Evolutionary conservation across 495 filamentous ascomycete genomes (phyloP).

Genomic region (Corynascus novoguineensis): DNA sequence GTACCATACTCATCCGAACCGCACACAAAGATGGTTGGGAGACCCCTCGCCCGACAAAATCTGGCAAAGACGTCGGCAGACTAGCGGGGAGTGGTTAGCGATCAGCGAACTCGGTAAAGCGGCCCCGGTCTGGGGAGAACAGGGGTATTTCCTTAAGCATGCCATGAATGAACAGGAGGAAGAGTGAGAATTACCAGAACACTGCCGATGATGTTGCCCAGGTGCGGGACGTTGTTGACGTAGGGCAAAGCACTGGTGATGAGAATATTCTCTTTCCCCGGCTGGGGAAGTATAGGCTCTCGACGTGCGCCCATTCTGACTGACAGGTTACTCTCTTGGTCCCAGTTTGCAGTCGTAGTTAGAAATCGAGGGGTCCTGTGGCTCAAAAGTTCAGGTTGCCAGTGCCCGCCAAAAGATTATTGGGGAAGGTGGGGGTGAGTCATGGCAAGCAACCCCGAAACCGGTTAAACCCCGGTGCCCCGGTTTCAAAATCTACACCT

Average conservation of each 20-base stretch:
- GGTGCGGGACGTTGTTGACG: slow-evolving; percentile 93
- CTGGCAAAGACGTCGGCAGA: slow-evolving; percentile 51
- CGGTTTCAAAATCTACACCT: neutral
- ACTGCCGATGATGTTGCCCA: slow-evolving; percentile 89
- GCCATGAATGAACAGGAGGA: neutral
- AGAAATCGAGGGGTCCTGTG: slow-evolving; percentile 9
- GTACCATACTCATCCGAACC: slow-evolving; percentile 69
- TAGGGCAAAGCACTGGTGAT: slow-evolving; percentile 72
- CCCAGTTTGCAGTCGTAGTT: neutral
- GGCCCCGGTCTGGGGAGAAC: neutral
- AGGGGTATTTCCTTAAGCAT: neutral
- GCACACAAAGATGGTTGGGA: slow-evolving; percentile 61
- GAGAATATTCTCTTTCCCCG: slow-evolving; percentile 50
- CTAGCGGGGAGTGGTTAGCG: slow-evolving; percentile 13
- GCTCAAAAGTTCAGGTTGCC: slow-evolving; percentile 3
- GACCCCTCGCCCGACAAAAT: slow-evolving; percentile 64
- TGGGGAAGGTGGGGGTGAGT: slow-evolving; percentile 20
- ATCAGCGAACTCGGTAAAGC: neutral
- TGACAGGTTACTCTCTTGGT: neutral
- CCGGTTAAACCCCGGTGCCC: slow-evolving; percentile 9
- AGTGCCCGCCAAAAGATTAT: neutral
- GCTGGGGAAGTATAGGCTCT: slow-evolving; percentile 34
- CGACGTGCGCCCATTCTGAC: slow-evolving; percentile 14
- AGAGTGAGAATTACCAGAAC: slow-evolving; percentile 49
- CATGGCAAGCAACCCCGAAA: slow-evolving; percentile 9